Evolutionary conservation across 805 yeast species (phyloP), one percentile per base, ranked within the genome.

Genomic region (Candida sakaeoensis): DNA sequence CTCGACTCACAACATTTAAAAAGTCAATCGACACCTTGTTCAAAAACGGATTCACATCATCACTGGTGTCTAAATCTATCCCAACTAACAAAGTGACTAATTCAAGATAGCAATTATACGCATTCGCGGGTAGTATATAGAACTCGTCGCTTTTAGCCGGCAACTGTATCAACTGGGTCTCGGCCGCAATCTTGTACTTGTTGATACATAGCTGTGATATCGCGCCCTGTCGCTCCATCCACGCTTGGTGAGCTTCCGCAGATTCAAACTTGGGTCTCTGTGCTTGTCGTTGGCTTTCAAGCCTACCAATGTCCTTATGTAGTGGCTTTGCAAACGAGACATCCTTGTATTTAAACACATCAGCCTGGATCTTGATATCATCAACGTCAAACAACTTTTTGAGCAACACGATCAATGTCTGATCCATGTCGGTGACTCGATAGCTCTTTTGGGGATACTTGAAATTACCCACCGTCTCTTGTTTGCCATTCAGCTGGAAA

Each of bases 401-500:
- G 8, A 85, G 50, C 17, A 75, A 58, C n/a, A 21, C 37, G 7
- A 66, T 43, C 39, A 53, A 37, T 1, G 79, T 71, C 43, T 70
- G 67, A 14, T 77, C 75, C 60, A 83, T 75, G 44, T 82, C 86
- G 0, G 68, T 47, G 1, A 80, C 40, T 26, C 71, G 65, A 51
- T 72, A 83, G 0, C 81, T 65, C 1, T 86, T 85, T 24, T 58
- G 58, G 3, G 57, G 54, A 39, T 59, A 65, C 23, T 49, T 53
- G 2, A 44, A 52, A 38, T 48, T 45, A 10, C 40, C 28, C 8
- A 41, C 33, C 5, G 23, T 9, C 8, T 43, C 35, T 8, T 24
- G 42, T 3, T n/a, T 34, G 24, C 34, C 41, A 16, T 44, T 46
- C 8, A 71, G 70, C 15, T 66, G 49, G 0, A 68, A 55, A 15